These are phyloP conservation scores for Melastoma candidum DNA, from an alignment of 441 rosid genomes.

Conservation along the genomic window DNA sequence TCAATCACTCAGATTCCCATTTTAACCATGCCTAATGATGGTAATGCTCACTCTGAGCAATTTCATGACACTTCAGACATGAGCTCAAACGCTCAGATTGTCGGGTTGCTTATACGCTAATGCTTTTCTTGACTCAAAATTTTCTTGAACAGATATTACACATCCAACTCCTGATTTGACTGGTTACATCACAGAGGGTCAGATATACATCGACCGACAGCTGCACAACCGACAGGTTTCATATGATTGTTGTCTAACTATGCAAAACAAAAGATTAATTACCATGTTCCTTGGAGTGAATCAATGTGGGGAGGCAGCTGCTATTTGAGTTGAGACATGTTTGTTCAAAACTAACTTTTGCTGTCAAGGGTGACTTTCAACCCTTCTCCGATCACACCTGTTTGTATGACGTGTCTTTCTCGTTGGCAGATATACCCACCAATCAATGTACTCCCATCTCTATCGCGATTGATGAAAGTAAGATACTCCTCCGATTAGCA, in stretches of 20 bases:
- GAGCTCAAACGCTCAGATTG: background rate
- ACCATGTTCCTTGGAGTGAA: too few species aligned
- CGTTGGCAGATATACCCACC: conserved; percentile 88
- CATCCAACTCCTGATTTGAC: conserved; percentile 99
- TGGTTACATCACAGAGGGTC: conserved; percentile 98
- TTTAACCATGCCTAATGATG: conserved; percentile 98
- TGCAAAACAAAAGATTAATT: too few species aligned
- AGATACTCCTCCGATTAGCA: conserved; percentile 3
- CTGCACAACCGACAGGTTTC: conserved; percentile 55
- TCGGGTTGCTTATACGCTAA: background rate
- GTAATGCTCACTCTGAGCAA: conserved; percentile 24
- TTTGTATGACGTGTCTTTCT: conserved; percentile 1
- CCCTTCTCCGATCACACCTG: too few species aligned
- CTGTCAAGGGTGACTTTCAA: too few species aligned
- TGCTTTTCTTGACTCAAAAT: background rate
- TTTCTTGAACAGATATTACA: conserved; percentile 61
- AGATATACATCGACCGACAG: conserved; percentile 93
- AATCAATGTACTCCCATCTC: conserved; percentile 91
- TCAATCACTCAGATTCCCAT: conserved; percentile 99
- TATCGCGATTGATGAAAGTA: conserved; percentile 98
- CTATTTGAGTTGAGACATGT: too few species aligned
- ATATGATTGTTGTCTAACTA: too few species aligned
- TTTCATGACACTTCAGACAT: conserved; percentile 3
- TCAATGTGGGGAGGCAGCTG: too few species aligned
- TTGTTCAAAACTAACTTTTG: too few species aligned